phyloP scores from a whole-genome alignment of 75 land plant species.

The Pinus tabuliformis region DNA sequence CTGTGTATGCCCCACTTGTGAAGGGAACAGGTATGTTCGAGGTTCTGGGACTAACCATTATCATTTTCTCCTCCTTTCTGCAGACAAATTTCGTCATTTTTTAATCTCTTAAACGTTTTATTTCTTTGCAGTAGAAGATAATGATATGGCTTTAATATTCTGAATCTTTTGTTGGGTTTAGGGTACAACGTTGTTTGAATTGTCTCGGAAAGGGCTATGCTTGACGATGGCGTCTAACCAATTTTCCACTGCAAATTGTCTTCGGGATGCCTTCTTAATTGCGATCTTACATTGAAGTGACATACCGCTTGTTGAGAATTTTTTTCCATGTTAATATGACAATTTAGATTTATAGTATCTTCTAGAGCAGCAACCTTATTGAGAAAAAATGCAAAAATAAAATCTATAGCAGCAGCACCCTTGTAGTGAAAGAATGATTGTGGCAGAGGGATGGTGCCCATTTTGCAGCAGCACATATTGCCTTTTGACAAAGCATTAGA shows the following conservation, averaged over 20 bases:
- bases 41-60: background rate
- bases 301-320: no score
- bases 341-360: background rate
- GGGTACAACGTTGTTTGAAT: slow-evolving; percentile 50
- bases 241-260: no score
- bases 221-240: background rate
- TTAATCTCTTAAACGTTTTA: background rate
- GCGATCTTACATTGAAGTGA: no score
- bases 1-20: slow-evolving; percentile 88
- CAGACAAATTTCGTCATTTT: background rate
- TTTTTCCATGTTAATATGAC: no score
- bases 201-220: slow-evolving; percentile 49
- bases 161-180: slow-evolving; percentile 10
- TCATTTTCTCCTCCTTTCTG: background rate
- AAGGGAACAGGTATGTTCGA: slow-evolving; percentile 56
- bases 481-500: background rate
- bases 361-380: background rate
- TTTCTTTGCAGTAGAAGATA: background rate
- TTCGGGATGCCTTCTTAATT: no score
- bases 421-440: no score
- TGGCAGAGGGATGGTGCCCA: background rate
- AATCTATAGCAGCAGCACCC: background rate
- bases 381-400: background rate
- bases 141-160: background rate
- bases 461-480: background rate